These are phyloP conservation scores for Penicillium soppii DNA, from an alignment of 495 filamentous ascomycete genomes.

Conservation along the genomic window DNA sequence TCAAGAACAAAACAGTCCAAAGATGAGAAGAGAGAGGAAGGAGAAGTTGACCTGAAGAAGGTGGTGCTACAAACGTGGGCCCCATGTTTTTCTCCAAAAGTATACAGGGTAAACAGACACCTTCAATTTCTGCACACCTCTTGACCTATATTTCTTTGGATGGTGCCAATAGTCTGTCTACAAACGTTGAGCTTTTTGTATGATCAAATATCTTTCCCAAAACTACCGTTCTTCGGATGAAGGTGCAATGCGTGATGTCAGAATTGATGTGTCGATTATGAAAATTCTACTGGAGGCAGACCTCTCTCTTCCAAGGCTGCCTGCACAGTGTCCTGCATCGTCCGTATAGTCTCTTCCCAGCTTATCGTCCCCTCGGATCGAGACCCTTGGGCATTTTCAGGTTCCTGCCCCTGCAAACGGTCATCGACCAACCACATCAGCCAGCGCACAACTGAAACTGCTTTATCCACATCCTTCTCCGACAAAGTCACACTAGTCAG, in stretches of 20 bases:
- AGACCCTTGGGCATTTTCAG: conserved; percentile 6
- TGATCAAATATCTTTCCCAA: too few species aligned
- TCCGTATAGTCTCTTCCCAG: conserved; percentile 55
- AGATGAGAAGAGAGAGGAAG: background rate
- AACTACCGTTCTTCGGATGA: too few species aligned
- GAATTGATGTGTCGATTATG: conserved; percentile 4
- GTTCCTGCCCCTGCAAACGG: conserved; percentile 10
- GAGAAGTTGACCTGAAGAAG: background rate
- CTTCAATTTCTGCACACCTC: too few species aligned
- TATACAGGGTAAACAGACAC: too few species aligned
- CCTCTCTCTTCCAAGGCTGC: conserved; percentile 61
- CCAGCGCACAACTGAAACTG: conserved; percentile 66
- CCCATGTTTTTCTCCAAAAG: too few species aligned
- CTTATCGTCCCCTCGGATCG: conserved; percentile 15
- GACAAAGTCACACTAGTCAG: conserved; percentile 64
- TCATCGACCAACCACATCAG: conserved; percentile 68
- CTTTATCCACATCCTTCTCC: conserved; percentile 76
- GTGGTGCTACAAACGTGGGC: too few species aligned
- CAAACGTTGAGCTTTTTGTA: too few species aligned
- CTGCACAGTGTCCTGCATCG: conserved; percentile 58
- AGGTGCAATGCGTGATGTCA: background rate
- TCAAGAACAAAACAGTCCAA: background rate
- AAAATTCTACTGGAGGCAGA: conserved; percentile 60
- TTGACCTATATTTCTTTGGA: too few species aligned
- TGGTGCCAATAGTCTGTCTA: too few species aligned